These are phyloP conservation scores for Stagonosporopsis rhizophila DNA, from an alignment of 2,329 filamentous ascomycete genomes.

Conservation along the genomic window DNA sequence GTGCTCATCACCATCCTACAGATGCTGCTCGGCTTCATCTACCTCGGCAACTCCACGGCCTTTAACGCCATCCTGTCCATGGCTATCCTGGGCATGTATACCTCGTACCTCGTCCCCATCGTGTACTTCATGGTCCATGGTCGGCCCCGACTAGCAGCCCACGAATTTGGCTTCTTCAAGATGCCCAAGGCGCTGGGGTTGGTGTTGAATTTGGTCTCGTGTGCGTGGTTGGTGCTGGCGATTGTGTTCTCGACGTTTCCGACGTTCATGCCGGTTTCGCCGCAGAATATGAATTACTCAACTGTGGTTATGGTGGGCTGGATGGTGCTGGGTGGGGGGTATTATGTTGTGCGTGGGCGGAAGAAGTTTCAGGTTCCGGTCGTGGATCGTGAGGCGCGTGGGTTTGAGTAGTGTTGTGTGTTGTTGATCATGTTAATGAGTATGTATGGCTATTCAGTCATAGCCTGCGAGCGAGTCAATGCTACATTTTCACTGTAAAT, in stretches of 20 bases:
- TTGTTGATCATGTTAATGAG: neutral
- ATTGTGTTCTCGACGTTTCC: constrained; percentile 58
- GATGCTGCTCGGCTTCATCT: constrained; percentile 46
- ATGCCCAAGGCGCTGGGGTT: constrained; percentile 47
- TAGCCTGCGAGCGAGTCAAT: neutral
- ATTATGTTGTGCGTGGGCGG: constrained; percentile 42
- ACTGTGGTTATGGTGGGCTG: constrained; percentile 54
- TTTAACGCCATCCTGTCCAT: constrained; percentile 54
- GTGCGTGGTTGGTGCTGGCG: constrained; percentile 55
- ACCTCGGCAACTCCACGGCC: constrained; percentile 53
- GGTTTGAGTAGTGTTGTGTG: constrained; percentile 7
- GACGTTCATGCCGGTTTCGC: constrained; percentile 49
- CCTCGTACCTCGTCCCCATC: constrained; percentile 54
- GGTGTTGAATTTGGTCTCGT: constrained; percentile 51
- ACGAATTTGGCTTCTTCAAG: constrained; percentile 24
- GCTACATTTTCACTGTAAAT: neutral
- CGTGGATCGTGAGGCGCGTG: constrained; percentile 21
- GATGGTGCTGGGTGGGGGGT: constrained; percentile 46
- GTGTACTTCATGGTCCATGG: constrained; percentile 50
- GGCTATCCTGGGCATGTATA: constrained; percentile 54
- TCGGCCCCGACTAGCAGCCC: constrained; percentile 28
- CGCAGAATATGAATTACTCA: constrained; percentile 58
- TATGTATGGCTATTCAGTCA: neutral
- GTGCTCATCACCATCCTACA: constrained; percentile 40
- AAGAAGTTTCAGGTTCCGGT: constrained; percentile 37